Evolutionary conservation across 2,329 filamentous ascomycete species (phyloP), one percentile per base, ranked within the genome.

Genomic region (Aspergillus hiratsukae): DNA sequence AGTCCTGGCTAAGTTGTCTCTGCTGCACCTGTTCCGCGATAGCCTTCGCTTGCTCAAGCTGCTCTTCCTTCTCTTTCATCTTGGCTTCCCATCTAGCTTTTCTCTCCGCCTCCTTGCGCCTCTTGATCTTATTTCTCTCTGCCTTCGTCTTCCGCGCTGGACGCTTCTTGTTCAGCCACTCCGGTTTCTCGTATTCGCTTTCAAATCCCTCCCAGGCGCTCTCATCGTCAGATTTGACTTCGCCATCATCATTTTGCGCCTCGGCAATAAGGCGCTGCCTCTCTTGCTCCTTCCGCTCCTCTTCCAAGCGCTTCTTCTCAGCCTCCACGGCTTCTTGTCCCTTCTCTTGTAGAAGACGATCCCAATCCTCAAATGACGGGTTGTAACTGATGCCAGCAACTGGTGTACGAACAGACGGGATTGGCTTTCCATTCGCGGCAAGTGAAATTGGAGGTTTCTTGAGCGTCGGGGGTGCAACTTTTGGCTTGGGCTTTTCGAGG

Each of bases 311-410:
- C 72, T 88, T 85, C 71, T 85, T 83, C 75, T 97, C 93, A 0
- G 86, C 84, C 61, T 87, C 88, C 1, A 97, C 79, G 14, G 88
- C 92, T 74, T 89, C 90, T 55, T 87, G 82, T 48, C 90, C 89
- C 73, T 95, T 90, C 45, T 84, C 80, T 21, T 83, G 81, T 48
- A 96, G 78, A 17, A 93, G 83, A 8, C 84, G 81, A 65, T 92
- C 87, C 81, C 95, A 99, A 61, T 96, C 91, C 61, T 85, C 83
- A 65, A 95, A 95, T 5, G 84, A 79, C 0, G 94, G 94, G 72
- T 99, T 99, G 78, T 99, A 99, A 66, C 90, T 96, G 73, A 87
- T 90, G 57, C 90, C 91, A 17, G 87, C 90, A 6, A 86, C 82
- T 1, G 94, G 94, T 67, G 86, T 89, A 59, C 83, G 81, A 0